These are phyloP conservation scores for Cercophora samala DNA, from an alignment of 495 filamentous ascomycete species.

Conservation along the genomic window DNA sequence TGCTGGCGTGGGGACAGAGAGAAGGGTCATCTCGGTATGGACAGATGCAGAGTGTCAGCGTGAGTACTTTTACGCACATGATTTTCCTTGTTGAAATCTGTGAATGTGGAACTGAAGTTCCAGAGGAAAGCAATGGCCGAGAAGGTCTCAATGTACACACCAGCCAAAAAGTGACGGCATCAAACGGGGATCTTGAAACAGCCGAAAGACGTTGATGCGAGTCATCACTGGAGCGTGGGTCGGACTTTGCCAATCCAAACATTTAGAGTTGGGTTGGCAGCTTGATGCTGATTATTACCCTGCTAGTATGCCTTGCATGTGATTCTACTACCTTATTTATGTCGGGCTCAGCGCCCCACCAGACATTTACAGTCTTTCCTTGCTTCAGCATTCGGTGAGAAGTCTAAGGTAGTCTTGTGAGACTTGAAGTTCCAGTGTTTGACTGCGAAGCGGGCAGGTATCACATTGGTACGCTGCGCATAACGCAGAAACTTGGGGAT, in stretches of 20 bases:
- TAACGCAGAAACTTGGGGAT: background rate
- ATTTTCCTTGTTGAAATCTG: background rate
- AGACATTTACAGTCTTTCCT: background rate
- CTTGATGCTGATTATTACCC: background rate
- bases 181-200: background rate
- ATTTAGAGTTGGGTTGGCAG: background rate
- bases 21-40: background rate
- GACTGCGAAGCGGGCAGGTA: no score
- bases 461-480: background rate
- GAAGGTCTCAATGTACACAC: background rate
- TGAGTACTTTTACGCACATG: background rate
- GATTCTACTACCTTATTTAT: no score
- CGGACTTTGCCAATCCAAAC: background rate
- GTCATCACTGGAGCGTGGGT: background rate
- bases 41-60: constrained; percentile 1
- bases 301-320: background rate
- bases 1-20: background rate
- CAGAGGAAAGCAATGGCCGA: background rate
- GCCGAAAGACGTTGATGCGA: background rate
- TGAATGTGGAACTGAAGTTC: no score
- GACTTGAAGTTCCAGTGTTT: no score
- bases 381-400: no score
- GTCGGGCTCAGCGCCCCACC: background rate
- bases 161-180: background rate
- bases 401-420: no score